Evolutionary conservation across 1,139 yeast genomes (phyloP), one percentile per base, ranked within the genome.

Genomic region (Pneumocystis wakefieldiae): DNA sequence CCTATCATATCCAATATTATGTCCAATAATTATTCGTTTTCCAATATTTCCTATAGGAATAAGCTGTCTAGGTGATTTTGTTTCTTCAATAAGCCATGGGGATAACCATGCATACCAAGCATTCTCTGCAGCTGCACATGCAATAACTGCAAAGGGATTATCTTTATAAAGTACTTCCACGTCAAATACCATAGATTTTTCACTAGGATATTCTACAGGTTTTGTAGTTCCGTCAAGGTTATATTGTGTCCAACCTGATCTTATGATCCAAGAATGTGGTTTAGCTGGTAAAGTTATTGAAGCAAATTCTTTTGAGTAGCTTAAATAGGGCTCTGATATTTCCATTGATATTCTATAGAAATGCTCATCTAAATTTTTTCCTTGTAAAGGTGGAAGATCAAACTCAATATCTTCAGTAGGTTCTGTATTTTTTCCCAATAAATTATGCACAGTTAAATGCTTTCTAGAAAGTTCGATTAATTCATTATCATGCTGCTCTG

Each of bases 81-180:
- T 78, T 67, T 81, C 84, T 0, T 80, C 82, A 1, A 84, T 77
- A 19, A 92, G 73, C 72, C 81, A 83, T 0, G 98, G 98, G 0
- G 96, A 89, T 1, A 89, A 84, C 99, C 99, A 94, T 0, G 85
- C 85, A 72, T 91, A 94, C 96, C 97, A 90, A 0, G 97, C 96
- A 24, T 80, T 76, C 0, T 79, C 72, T 0, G 96, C 83, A 0
- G 81, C 85, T 8, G 97, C 95, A 0, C 89, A 83, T 1, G 96
- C 96, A 74, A 94, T 72, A 0, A 87, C 83, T 0, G 97, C 84
- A 72, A 83, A 90, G 8, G 81, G 81, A 0, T 94, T 82, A 1
- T 82, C 73, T 67, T 88, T 85, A 75, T 89, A 91, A 71, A 91
- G 72, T 0, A 86, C 89, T 72, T 94, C 99, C 7, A 88, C 92